Evolutionary conservation across 768 basidiomycete genomes (phyloP).

Genomic region (Serendipita indica): DNA sequence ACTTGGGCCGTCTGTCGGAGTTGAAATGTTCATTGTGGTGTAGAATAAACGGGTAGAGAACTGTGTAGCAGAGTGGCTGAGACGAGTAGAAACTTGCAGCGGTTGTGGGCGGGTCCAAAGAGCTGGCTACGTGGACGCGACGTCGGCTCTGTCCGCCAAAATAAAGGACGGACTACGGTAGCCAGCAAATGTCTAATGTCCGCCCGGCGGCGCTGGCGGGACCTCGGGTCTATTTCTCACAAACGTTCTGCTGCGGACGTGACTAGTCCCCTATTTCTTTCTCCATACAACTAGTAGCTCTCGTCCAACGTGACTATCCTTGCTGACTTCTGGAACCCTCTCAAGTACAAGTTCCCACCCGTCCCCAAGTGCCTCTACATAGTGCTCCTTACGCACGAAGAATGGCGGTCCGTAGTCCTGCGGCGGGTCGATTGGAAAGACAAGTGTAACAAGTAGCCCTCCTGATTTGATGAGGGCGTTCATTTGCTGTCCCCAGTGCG

Average conservation of each 20-base stretch:
- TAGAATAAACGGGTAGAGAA: too few relatives aligned
- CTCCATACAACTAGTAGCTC: conserved; percentile 42
- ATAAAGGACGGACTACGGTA: too few relatives aligned
- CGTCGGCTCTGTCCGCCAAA: too few relatives aligned
- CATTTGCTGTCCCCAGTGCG: conserved; percentile 46
- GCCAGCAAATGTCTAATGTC: too few relatives aligned
- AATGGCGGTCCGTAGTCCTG: conserved; percentile 44
- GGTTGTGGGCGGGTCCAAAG: too few relatives aligned
- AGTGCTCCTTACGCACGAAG: conserved; percentile 42
- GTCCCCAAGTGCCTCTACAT: conserved; percentile 33
- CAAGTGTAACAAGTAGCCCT: conserved; percentile 44
- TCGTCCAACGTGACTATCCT: conserved; percentile 29
- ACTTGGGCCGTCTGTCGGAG: background rate
- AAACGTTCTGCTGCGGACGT: too few relatives aligned
- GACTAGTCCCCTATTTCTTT: conserved; percentile 20
- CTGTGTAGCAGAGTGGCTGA: conserved; percentile 15
- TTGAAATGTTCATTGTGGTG: background rate
- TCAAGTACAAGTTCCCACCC: conserved; percentile 42
- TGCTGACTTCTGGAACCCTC: conserved; percentile 32
- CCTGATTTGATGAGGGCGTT: conserved; percentile 41
- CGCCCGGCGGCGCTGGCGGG: too few relatives aligned
- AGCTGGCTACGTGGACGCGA: too few relatives aligned
- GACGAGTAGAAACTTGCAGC: too few relatives aligned
- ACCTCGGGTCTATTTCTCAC: too few relatives aligned
- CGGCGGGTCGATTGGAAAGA: conserved; percentile 39